Evolutionary conservation across 768 basidiomycete species (phyloP).

Genomic region (Dictyophora rubrovolvata): DNA sequence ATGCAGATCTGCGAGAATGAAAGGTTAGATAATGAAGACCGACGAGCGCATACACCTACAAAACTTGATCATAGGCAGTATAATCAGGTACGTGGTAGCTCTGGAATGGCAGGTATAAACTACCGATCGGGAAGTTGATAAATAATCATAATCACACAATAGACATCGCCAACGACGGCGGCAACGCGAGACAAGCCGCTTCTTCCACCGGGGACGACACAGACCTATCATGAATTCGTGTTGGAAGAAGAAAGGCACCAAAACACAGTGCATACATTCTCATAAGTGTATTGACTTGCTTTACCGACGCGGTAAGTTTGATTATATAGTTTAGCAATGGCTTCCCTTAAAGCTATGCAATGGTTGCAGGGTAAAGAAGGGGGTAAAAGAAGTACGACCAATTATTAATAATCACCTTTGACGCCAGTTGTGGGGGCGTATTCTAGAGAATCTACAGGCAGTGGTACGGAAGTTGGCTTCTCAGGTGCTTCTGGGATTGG

Average conservation of each 20-base stretch:
- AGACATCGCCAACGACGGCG: conserved; percentile 85
- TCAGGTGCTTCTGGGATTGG: conserved; percentile 65
- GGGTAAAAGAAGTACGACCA: neutral
- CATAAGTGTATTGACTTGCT: conserved; percentile 74
- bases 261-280: conserved; percentile 42
- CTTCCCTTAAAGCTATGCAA: conserved; percentile 61
- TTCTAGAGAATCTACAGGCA: conserved; percentile 67
- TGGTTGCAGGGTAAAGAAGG: neutral
- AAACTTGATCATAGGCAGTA: conserved; percentile 29
- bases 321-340: conserved; percentile 88
- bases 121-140: neutral
- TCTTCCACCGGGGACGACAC: conserved; percentile 91
- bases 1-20: conserved; percentile 32
- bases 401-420: conserved; percentile 39
- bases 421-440: conserved; percentile 93
- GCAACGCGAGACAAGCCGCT: conserved; percentile 85
- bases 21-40: neutral
- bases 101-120: conserved; percentile 24
- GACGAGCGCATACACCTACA: conserved; percentile 1
- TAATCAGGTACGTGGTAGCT: conserved; percentile 91
- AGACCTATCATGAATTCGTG: conserved; percentile 31
- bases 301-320: conserved; percentile 75
- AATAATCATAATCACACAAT: conserved; percentile 37
- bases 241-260: neutral
- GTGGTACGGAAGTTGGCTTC: conserved; percentile 52